Evolutionary conservation across 805 yeast genomes (phyloP), one percentile per base, ranked within the genome.

Genomic region (Kuraishia ogatae): DNA sequence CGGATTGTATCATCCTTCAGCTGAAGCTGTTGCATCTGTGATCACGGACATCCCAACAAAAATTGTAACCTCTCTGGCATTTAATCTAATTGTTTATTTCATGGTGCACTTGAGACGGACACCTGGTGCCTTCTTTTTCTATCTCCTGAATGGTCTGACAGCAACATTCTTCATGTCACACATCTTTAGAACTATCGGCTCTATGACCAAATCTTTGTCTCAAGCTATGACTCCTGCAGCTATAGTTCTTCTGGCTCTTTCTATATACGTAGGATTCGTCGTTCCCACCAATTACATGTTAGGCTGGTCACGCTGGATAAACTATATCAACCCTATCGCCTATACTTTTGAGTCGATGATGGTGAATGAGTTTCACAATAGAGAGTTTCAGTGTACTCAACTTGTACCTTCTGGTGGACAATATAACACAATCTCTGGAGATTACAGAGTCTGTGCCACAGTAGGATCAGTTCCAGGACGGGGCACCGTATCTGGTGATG

Each of bases 1-100:
- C 60, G 82, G 84, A 1, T 64, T 83, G 47, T 83, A 83, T 60
- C 83, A 78, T 58, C 85, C 87, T 13, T 71, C 82, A 54, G 84
- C 85, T 6, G 81, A 82, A 60, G 83, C 85, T 0, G 59, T 82
- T 26, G 81, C 84, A 0, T 75, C 80, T 13, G 72, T 81, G 52
- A 60, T 80, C n/a, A 71, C 84, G 2, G 83, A 81, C 56, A 57
- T 82, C 39, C 87, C 87, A 3, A 64, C 74, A 51, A 81, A 81
- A 62, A 48, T 80, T 20, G 46, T 71, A 13, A 68, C 74, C 19
- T 68, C 77, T 28, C 58, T 80, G 46, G 65, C 70, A 2, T 82
- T 83, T 71, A 76, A 77, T 60, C 61, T 83, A 51, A 64, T 75
- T 15, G 69, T 71, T 56, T 83, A 82, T 66, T 83, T 82, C 64